A percentile compares a stretch with the other conserved stretches of the same genome.
Evolutionary conservation across 805 yeast genomes (phyloP).

Genomic region (Clavispora asparagi): DNA sequence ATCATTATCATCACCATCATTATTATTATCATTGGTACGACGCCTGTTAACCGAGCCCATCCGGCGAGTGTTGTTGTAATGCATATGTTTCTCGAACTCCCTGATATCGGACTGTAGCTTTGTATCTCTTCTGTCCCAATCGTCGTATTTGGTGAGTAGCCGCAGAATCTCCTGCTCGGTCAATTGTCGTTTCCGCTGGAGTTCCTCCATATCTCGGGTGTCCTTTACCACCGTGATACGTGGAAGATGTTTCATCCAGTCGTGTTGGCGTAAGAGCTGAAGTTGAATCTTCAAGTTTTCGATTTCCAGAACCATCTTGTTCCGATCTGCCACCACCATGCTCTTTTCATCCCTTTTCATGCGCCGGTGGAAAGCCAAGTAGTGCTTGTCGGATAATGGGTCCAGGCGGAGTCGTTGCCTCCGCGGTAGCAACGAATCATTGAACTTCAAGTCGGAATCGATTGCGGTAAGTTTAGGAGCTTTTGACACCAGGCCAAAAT

Average conservation of each 20-base stretch:
- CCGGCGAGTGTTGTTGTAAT: background rate
- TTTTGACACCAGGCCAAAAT: conserved; percentile 8
- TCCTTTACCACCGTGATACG: conserved; percentile 48
- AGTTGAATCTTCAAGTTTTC: conserved; percentile 47
- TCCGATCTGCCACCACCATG: conserved; percentile 51
- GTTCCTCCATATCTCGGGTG: conserved; percentile 43
- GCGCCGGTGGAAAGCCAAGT: conserved; percentile 45
- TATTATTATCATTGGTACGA: background rate
- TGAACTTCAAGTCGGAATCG: background rate
- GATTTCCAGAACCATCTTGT: conserved; percentile 49
- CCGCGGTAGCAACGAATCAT: conserved; percentile 13
- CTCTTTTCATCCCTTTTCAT: conserved; percentile 63
- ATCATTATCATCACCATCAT: conserved; percentile 13
- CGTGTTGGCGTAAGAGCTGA: conserved; percentile 33
- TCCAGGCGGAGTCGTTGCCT: conserved; percentile 19
- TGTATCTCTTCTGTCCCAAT: conserved; percentile 33
- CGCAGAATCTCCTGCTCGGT: conserved; percentile 46
- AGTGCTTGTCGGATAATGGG: conserved; percentile 44
- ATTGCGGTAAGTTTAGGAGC: background rate
- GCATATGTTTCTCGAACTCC: conserved; percentile 5
- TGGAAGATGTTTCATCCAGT: conserved; percentile 45
- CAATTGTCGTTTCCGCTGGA: conserved; percentile 44
- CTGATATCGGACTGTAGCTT: conserved; percentile 22
- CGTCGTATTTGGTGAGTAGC: conserved; percentile 31
- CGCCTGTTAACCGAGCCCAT: background rate